Percentiles rank a stretch among this genome's conserved stretches.
Conservation (phyloP, 768 basidiomycete species). For the Agaricus blazei region DNA sequence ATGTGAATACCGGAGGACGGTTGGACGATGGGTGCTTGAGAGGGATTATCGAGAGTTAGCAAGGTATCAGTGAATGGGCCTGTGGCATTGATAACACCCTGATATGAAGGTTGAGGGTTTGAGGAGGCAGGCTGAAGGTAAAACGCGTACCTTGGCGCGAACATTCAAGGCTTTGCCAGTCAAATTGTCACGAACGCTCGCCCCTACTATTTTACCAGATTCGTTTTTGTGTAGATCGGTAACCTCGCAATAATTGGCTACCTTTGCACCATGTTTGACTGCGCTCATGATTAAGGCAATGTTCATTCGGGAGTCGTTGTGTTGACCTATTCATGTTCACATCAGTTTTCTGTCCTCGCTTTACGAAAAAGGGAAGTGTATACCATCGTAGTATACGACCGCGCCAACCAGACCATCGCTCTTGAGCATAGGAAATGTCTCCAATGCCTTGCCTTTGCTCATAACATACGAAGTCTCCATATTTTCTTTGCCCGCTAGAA, state of each 20-base stretch:
- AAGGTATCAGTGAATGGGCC: conserved; percentile 90
- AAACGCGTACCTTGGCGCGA: conserved; percentile 60
- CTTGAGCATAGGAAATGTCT: conserved; percentile 97
- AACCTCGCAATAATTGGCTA: conserved; percentile 89
- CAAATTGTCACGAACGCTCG: conserved; percentile 72
- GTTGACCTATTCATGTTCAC: conserved; percentile 59
- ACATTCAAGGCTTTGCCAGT: conserved; percentile 82
- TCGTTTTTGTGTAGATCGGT: conserved; percentile 66
- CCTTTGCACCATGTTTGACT: conserved; percentile 83
- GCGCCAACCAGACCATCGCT: conserved; percentile 88
- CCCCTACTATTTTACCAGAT: conserved; percentile 65
- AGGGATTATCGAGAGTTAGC: conserved; percentile 72
- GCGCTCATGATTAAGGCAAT: conserved; percentile 92
- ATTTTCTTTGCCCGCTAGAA: conserved; percentile 93
- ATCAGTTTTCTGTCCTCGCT: background rate
- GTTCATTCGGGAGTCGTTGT: conserved; percentile 99
- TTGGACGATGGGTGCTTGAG: conserved; percentile 83
- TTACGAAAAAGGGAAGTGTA: conserved; percentile 13
- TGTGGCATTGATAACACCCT: conserved; percentile 96
- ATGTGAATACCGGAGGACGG: conserved; percentile 94
- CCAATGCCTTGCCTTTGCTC: conserved; percentile 89
- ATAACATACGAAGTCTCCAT: conserved; percentile 96
- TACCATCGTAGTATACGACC: conserved; percentile 96
- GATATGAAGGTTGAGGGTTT: background rate
- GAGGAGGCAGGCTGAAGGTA: background rate